Evolutionary conservation across 805 yeast species (phyloP), one percentile per base, ranked within the genome.

Genomic region (Vanderwaltozyma verrucispora): DNA sequence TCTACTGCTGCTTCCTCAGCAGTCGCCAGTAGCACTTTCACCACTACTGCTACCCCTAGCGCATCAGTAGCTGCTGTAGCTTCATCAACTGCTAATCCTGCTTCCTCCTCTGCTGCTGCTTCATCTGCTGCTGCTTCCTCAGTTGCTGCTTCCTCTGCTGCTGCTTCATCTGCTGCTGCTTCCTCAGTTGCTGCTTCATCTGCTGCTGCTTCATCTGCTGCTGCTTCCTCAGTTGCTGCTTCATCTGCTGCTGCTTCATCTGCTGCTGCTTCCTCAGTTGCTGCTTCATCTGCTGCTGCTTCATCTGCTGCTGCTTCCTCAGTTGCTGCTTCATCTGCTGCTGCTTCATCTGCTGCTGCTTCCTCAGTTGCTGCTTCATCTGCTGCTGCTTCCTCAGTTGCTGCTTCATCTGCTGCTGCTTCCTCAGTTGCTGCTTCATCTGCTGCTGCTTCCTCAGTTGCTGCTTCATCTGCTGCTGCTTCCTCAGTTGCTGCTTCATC

Each of bases 361-460:
- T 2, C 18, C 8, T 14, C 20, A 6, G 12, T 17, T 16, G 14
- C 16, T 17, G 24, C 35, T 24, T 17, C 20, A 16, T 41, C 54
- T 23, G 45, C 48, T 39, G 50, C 43, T 5, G 14, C 23, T 21
- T n/a, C n/a, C n/a, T n/a, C n/a, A n/a, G 33, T 31, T 26, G n/a
- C 44, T 30, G 45, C 43, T 41, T 44, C 53, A 40, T 40, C 48
- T 29, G 33, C 41, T 12, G 18, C 36, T 19, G 24, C 26, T 9
- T 21, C 9, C n/a, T 17, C 12, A 26, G 6, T 25, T 26, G n/a
- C 29, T 14, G 16, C 28, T 28, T 19, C 32, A 21, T 17, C 35
- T 20, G 11, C 20, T 6, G n/a, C 23, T 5, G 24, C 23, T 33
- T 19, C n/a, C 3, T 4, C 35, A 15, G 12, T 30, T 13, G 12